Evolutionary conservation across 768 basidiomycete species (phyloP), one percentile per base, ranked within the genome.

Genomic region (Gymnopilus junonius): DNA sequence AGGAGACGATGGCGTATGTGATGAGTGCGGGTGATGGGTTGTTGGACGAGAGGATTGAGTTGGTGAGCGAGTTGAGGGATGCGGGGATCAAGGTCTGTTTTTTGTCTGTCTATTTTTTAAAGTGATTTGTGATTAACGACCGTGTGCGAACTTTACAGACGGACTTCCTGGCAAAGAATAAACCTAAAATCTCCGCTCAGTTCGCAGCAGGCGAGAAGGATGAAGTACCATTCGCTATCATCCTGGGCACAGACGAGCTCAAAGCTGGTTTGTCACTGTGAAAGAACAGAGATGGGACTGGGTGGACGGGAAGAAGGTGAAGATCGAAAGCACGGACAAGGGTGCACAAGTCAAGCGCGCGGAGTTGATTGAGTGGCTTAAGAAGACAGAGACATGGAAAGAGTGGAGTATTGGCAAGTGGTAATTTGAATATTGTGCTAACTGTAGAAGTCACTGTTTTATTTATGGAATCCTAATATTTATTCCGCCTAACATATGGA

Each of bases 1-100:
- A 97, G 79, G 83, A 92, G 72, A 97, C 95, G 45, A 91, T 97
- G 85, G 96, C 90, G 23, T 99, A 90, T 75, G 94, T 99, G 48
- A 89, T 99, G 81, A 88, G 90, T 23, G 88, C 95, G 34, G 95
- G 96, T 7, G 94, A 95, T 71, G 94, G 95, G 2, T 73, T 98
- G 62, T 77, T 99, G 55, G 85, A 87, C 70, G 95, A 97, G 79
- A 85, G 97, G 10, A 89, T 99, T 66, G 78, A 73, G 69, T 83
- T 99, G 20, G 92, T 90, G 27, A 86, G 85, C 64, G 87, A 94
- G 76, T 76, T 99, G 57, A 85, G 97, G 70, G 91, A 87, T 62
- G 89, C 87, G 8, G 96, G 95, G 0, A 91, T 99, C 76, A 93
- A 95, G 85, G 94, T 91, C 51, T 27, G 84, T 76, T 51, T 55